These are phyloP conservation scores for Neurospora sp. DNA, from an alignment of 2,329 filamentous ascomycete species.

Conservation along the genomic window DNA sequence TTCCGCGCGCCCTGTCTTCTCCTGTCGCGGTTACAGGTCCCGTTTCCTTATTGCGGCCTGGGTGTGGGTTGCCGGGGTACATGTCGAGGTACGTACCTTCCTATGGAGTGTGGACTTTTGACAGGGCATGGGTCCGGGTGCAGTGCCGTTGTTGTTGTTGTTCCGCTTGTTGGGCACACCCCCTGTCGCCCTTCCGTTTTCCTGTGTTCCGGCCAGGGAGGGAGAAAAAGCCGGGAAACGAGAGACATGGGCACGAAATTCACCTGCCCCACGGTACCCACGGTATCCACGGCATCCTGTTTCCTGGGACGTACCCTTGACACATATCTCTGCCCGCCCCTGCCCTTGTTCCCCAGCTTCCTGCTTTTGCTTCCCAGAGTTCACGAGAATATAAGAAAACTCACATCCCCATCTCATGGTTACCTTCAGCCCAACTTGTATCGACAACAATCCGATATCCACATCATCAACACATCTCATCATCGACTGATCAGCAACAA, in stretches of 20 bases:
- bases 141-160: neutral
- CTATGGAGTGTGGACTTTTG: neutral
- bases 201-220: neutral
- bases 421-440: conserved; percentile 1
- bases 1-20: neutral
- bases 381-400: conserved; percentile 6
- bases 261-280: conserved; percentile 16
- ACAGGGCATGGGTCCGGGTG: neutral
- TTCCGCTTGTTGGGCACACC: conserved; percentile 4
- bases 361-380: conserved; percentile 1
- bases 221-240: neutral
- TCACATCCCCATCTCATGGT: conserved; percentile 3
- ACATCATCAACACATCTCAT: conserved; percentile 5
- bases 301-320: conserved; percentile 17
- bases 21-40: neutral
- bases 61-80: neutral
- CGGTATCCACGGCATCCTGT: conserved; percentile 12
- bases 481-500: neutral
- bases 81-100: neutral
- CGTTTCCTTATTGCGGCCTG: neutral
- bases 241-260: conserved; percentile 6
- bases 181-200: conserved; percentile 1
- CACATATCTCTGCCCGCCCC: conserved; percentile 3
- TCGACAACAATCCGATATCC: conserved; percentile 4
- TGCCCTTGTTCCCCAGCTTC: conserved; percentile 1